Base-by-base conservation (phyloP, 2,329 filamentous ascomycete species). In the Scytalidium sp. region DNA sequence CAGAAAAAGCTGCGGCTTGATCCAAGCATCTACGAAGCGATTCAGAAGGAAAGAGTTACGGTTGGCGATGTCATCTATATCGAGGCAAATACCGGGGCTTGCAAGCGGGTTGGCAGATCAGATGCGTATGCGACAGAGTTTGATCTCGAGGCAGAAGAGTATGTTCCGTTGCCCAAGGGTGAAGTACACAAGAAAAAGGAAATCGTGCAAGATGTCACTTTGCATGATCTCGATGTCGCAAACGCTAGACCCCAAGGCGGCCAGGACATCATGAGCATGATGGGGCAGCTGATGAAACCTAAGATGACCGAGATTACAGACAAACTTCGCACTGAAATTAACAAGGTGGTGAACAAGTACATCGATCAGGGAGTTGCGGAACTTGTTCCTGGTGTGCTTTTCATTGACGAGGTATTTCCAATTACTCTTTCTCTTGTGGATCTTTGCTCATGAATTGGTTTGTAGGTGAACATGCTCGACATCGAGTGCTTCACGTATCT, bases 141-240 rank as follows among this genome's bases (percentile, higher is more conserved):
- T 68, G 94, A 99, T 68, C 83, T 99, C 45, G 94, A 99, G 75
- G 94, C 94, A 2, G 94, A 99, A 72, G 94, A 99, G 73, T 99
- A 99, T 69, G 94, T 99, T 57, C 94, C 94, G 5, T 95, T 99
- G 56, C 94, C 94, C 50, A 99, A 99, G 76, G 94, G 94, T 51
- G 94, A 99, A 65, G 94, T 99, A 47, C 94, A 97, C 78, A 99
- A 99, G 83, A 97, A 97, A 84, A 99, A 99, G 78, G 94, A 99
- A 73, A 96, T 99, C 60, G 94, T 99, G 29, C 94, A 99, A 70
- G 94, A 99, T 64, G 94, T 99, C 55, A 97, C 94, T 42, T 80
- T 99, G 56, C 94, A 99, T 70, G 94, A 99, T 66, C 78, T 99
- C 50, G 94, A 99, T 65, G 87, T 97, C 55, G 94, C 94, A 57